Evolutionary conservation across 2,329 filamentous ascomycete genomes (phyloP).

Genomic region (Aspergillus transmontanensis): DNA sequence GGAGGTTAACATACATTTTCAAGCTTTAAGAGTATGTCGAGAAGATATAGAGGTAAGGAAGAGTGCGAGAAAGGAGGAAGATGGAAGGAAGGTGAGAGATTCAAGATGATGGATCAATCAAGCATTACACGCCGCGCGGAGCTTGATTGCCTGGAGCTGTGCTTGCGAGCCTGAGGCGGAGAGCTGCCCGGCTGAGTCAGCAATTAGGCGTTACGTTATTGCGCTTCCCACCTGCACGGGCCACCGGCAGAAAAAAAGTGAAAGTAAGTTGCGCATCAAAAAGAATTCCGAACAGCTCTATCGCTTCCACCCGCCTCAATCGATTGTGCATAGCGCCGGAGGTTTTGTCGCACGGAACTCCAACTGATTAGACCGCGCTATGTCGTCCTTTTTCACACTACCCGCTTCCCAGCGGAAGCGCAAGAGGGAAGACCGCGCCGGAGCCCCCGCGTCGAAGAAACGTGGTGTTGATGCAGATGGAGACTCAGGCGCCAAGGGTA

Average conservation of each 20-base stretch:
- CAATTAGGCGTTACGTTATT: conserved; percentile 35
- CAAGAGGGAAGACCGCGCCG: conserved; percentile 64
- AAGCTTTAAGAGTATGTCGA: neutral
- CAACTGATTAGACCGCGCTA: conserved; percentile 37
- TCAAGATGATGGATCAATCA: conserved; percentile 22
- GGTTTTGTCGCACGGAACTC: neutral
- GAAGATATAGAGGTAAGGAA: conserved; percentile 1
- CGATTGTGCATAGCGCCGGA: neutral
- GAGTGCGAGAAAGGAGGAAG: conserved; percentile 15
- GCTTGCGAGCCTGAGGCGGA: conserved; percentile 25
- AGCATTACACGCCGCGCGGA: conserved; percentile 38
- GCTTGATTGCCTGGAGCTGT: conserved; percentile 45
- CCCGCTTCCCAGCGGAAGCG: conserved; percentile 88
- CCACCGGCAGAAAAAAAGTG: conserved; percentile 42
- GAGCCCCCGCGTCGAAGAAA: conserved; percentile 49
- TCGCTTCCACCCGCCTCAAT: neutral
- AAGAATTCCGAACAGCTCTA: conserved; percentile 5
- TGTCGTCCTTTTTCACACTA: conserved; percentile 96
- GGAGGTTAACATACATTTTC: neutral
- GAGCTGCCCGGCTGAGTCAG: conserved; percentile 40
- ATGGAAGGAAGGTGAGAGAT: conserved; percentile 23
- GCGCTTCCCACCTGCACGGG: conserved; percentile 29
- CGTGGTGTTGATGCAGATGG: conserved; percentile 43
- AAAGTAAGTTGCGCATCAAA: conserved; percentile 12
- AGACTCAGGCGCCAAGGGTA: conserved; percentile 38